Evolutionary conservation across 495 filamentous ascomycete species (phyloP).

Genomic region (Patellaria atrata): DNA sequence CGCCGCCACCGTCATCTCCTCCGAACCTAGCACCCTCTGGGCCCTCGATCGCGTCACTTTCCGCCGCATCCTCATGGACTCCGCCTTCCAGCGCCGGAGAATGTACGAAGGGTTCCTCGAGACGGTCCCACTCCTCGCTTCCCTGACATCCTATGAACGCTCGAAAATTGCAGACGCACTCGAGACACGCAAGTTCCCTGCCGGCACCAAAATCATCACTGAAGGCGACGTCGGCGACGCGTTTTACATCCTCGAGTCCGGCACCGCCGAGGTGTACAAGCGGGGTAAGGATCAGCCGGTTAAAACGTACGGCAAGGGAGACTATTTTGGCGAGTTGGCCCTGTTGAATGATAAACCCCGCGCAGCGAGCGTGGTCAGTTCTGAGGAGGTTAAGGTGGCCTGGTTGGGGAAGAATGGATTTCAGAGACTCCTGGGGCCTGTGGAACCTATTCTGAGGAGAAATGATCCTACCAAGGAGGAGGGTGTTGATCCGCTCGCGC

Average conservation of each 20-base stretch:
- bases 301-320: conserved; percentile 72
- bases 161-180: conserved; percentile 94
- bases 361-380: conserved; percentile 75
- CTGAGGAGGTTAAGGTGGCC: conserved; percentile 85
- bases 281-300: conserved; percentile 45
- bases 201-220: conserved; percentile 68
- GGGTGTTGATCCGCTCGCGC: conserved; percentile 19
- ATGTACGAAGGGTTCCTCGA: conserved; percentile 98
- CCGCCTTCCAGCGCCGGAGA: conserved; percentile 83
- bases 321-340: conserved; percentile 94
- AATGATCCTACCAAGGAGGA: conserved; percentile 40
- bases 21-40: conserved; percentile 76
- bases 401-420: conserved; percentile 87
- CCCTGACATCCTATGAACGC: conserved; percentile 77
- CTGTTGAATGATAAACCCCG: conserved; percentile 85
- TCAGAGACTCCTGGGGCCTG: conserved; percentile 80
- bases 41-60: conserved; percentile 91
- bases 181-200: conserved; percentile 71
- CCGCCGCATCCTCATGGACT: conserved; percentile 96
- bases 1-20: conserved; percentile 86
- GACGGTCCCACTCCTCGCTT: conserved; percentile 78
- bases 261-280: conserved; percentile 79
- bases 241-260: conserved; percentile 83
- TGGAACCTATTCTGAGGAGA: conserved; percentile 88
- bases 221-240: conserved; percentile 86